Base-by-base conservation (phyloP, 2,329 filamentous ascomycete genomes). In the Coniochaeta sp. region DNA sequence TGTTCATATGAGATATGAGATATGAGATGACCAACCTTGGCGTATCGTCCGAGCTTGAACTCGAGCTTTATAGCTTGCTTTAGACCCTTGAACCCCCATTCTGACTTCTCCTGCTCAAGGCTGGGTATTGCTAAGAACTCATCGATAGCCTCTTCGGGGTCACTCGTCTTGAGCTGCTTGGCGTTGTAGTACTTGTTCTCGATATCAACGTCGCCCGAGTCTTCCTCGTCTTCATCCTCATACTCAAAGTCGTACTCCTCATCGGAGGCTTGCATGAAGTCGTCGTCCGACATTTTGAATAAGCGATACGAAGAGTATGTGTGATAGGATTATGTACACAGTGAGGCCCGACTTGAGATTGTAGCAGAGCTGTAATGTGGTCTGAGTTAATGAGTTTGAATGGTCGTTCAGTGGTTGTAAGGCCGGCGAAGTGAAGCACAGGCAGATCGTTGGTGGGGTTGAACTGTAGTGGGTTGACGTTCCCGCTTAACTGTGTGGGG, bases 181-280 rank as follows among this genome's bases (percentile, higher is more conserved):
- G 95, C 95, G 76, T 97, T 98, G 82, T 98, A 99, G 80, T 99
- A 99, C 78, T 96, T 97, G 80, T 99, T 99, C 74, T 99, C 95
- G 73, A 98, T 96, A 66, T 93, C 92, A 68, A 97, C 90, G 72
- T 97, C 91, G 61, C 88, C 92, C 34, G 84, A 86, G 61, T 96
- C 89, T 50, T 96, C 90, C 56, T 95, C 92, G 60, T 96, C 91
- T 61, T 88, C 77, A 68, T 92, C 95, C 72, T 97, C 93, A 75
- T 97, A 98, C 71, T 98, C 93, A 73, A 98, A 98, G 76, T 98
- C 95, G 72, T 97, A 97, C 85, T 93, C 88, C 72, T 91, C 88
- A 62, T 91, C 91, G 4, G 91, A 95, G 73, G 92, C 91, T 76
- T 95, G 90, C 91, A 96, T 96, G 74, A 96, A 96, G 77, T 96